Evolutionary conservation across 371 early-diverging fungal species (phyloP), one percentile per base, ranked within the genome.

Genomic region (Lichtheimia corymbifera): DNA sequence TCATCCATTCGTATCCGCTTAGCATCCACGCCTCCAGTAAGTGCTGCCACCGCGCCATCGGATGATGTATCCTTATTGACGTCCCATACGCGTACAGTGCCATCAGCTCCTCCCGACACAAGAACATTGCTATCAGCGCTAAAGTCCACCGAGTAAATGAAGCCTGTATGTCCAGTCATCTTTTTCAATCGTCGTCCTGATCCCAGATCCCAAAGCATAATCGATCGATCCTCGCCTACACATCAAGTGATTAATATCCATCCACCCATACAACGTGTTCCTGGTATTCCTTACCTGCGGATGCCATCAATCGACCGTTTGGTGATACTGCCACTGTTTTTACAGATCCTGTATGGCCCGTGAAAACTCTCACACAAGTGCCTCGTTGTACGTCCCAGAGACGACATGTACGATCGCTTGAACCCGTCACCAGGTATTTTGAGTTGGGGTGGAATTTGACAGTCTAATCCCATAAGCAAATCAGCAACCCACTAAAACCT

Each of bases 401-500:
- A 40, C 99, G 86, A n/a, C 90, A 89, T 18, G 98, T 95, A 56
- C 88, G 84, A 81, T 99, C 99, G 63, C 89, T 87, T 0, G 95
- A 95, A 4, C 98, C 99, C 11, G 98, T 97, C 25, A 95, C 90
- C 15, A 99, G 57, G 72, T 99, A 99, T 64, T 95, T 96, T 42
- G 91, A 88, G 73, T 99, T 99, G 5, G 99, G 99, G 77, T 99
- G 99, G 76, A 99, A 99, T 67, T 89, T 89, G 25, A 99, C 98
- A 35, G 83, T 83, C 88, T 87, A 66, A 14, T 9, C 5, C 15
- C 24, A 24, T 58, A 50, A 24, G 55, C 24, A 44, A 43, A 47
- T 28, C 12, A 56, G 44, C 12, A 54, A 20, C 44, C 22, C 2
- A 11, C 4, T 4, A 53, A n/a, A 25, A 18, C 12, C 15, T 3